These are phyloP conservation scores for Solanum sitiens DNA, from an alignment of 257 asterid genomes.

Conservation along the genomic window DNA sequence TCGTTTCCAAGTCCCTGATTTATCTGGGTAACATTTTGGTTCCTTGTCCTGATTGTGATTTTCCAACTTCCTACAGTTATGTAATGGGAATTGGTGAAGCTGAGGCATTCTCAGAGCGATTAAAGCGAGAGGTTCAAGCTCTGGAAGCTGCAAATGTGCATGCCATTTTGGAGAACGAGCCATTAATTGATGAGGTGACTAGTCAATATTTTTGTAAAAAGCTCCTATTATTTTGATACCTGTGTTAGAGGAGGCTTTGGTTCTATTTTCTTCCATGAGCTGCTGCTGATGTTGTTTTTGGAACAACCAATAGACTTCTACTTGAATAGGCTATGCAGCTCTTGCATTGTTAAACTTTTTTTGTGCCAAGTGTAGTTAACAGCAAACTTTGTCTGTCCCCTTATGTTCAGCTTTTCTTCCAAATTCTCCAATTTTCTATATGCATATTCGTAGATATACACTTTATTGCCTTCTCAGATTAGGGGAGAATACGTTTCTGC, in stretches of 20 bases:
- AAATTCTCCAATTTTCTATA: neutral
- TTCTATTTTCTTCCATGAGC: neutral
- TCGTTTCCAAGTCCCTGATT: neutral
- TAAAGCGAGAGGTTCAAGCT: slow-evolving; percentile 97
- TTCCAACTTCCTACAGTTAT: slow-evolving; percentile 45
- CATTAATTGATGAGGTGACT: slow-evolving; percentile 65
- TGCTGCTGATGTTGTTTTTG: neutral
- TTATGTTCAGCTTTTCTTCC: neutral
- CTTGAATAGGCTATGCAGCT: neutral
- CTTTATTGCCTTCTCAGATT: neutral
- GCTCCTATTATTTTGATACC: neutral
- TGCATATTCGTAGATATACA: neutral
- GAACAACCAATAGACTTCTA: neutral
- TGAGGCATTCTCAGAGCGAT: slow-evolving; percentile 95
- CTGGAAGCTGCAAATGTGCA: slow-evolving; percentile 98
- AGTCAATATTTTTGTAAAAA: neutral
- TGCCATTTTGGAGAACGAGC: slow-evolving; percentile 90
- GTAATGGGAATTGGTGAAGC: slow-evolving; percentile 99
- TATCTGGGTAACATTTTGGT: neutral
- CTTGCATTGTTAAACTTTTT: neutral
- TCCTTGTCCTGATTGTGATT: neutral
- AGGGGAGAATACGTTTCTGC: neutral
- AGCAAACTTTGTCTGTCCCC: neutral
- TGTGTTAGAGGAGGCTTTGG: neutral
- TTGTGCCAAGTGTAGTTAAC: neutral